Base-by-base conservation (phyloP, 2,329 filamentous ascomycete species). In the Domatiomyces globalis region DNA sequence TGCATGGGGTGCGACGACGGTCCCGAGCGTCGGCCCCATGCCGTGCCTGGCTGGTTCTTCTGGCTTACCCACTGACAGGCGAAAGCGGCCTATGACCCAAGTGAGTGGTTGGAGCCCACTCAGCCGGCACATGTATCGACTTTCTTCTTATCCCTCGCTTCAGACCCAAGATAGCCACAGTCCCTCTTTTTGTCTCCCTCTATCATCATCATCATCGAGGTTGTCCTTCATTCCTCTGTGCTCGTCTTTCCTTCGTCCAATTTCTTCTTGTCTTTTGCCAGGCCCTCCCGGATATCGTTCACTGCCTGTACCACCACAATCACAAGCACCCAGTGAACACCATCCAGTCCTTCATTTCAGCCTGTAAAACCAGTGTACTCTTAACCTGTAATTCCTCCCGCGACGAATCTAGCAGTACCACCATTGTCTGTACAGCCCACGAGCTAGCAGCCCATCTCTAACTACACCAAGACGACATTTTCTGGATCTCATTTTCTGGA, bases 261-360 rank as follows among this genome's bases (percentile, higher is more conserved):
- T 51, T 53, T 52, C 53, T 57, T 49, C 57, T 51, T 53, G 49
- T 55, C 55, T 53, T 58, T 56, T 50, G 55, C 57, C 53, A 61
- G 58, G 58, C 57, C 50, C 45, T 59, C 55, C 56, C 58, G 58
- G 58, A 57, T 58, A 49, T 53, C 57, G 58, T 58, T 61, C 58
- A 59, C 49, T 54, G 46, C 45, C 49, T 59, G 55, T 59, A 58
- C 54, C 55, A 59, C 27, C 53, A 58, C 52, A 47, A 51, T 33
- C 51, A 52, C 53, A 53, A 55, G 51, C 51, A 29, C 27, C 42
- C 46, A 50, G 42, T 59, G 58, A 60, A 59, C 58, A 58, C 46
- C 54, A 53, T 59, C 57, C 57, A 58, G 57, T 59, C 57, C 56
- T 61, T 59, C 57, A 49, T 60, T 61, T 50, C 42, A 54, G 54